phyloP scores from a whole-genome alignment of 495 filamentous ascomycete species.

The Aspergillus olivimuriae region DNA sequence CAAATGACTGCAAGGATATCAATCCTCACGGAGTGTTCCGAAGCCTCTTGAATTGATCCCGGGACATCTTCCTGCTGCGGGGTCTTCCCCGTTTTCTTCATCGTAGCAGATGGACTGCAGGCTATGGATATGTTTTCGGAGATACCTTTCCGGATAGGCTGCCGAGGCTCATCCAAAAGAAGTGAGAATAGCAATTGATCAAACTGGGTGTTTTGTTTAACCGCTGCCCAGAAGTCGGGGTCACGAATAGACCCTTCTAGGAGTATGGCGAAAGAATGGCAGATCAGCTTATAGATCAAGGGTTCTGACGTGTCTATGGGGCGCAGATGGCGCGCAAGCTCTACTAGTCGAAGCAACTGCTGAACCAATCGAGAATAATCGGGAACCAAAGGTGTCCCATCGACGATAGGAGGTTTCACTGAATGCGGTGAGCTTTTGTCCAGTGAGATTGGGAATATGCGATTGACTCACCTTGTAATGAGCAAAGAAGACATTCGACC shows the following conservation, averaged over 20 bases:
- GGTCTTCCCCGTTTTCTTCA: slow-evolving; percentile 19
- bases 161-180: slow-evolving; percentile 28
- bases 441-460: not conserved
- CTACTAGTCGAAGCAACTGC: slow-evolving; percentile 27
- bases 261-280: slow-evolving; percentile 53
- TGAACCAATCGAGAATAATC: slow-evolving; percentile 20
- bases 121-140: slow-evolving; percentile 30
- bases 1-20: slow-evolving; percentile 46
- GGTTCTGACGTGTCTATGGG: slow-evolving; percentile 3
- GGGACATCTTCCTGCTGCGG: slow-evolving; percentile 7
- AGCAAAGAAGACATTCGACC: slow-evolving; percentile 32
- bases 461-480: slow-evolving; percentile 17
- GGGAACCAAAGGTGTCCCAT: slow-evolving; percentile 10
- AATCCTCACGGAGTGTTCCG: slow-evolving; percentile 25
- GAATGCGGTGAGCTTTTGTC: too few species aligned
- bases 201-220: slow-evolving; percentile 42
- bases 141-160: slow-evolving; percentile 29
- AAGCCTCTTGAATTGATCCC: not conserved
- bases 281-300: slow-evolving; percentile 35
- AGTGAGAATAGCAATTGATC: slow-evolving; percentile 30
- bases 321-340: slow-evolving; percentile 16
- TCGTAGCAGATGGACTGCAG: slow-evolving; percentile 22
- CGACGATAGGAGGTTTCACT: slow-evolving; percentile 13
- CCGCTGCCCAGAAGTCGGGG: slow-evolving; percentile 49
- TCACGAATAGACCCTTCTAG: slow-evolving; percentile 60